Evolutionary conservation across 2,329 filamentous ascomycete species (phyloP).

Genomic region (Geosmithia flava): DNA sequence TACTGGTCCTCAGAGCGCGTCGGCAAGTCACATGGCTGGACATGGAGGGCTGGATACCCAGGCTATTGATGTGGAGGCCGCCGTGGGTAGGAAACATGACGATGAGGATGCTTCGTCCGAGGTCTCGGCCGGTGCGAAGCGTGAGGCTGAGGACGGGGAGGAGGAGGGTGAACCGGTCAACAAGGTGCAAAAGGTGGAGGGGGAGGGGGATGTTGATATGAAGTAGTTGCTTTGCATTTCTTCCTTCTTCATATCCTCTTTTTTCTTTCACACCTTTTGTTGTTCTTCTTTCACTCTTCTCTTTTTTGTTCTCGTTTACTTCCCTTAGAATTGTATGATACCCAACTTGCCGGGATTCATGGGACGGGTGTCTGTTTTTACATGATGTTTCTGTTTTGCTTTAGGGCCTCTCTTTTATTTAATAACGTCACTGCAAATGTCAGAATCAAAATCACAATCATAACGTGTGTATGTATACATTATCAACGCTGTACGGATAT

Average conservation of each 20-base stretch:
- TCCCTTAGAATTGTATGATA: too few species aligned
- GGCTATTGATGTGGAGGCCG: constrained; percentile 47
- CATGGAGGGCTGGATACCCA: constrained; percentile 31
- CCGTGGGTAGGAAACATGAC: constrained; percentile 39
- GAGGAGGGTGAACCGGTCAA: constrained; percentile 33
- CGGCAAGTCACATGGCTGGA: constrained; percentile 24
- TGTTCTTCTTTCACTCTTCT: neutral
- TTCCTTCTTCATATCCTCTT: neutral
- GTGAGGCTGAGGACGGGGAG: constrained; percentile 12
- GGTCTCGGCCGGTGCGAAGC: constrained; percentile 30
- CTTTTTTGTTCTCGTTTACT: too few species aligned
- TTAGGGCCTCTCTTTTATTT: too few species aligned
- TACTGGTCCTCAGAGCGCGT: constrained; percentile 57
- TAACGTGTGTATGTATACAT: too few species aligned
- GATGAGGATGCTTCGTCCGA: constrained; percentile 14
- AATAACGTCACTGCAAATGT: too few species aligned
- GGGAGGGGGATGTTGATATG: constrained; percentile 5
- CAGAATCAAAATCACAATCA: too few species aligned
- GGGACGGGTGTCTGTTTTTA: too few species aligned
- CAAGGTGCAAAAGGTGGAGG: constrained; percentile 32
- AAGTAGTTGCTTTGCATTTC: constrained; percentile 4
- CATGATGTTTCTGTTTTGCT: too few species aligned
- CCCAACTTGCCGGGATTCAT: too few species aligned
- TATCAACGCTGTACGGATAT: too few species aligned
- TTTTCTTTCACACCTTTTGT: neutral